A percentile compares a stretch with the other conserved stretches of the same genome.
phyloP scores from a whole-genome alignment of 371 early-diverging fungal species.

The Rhizopus arrhizus region DNA sequence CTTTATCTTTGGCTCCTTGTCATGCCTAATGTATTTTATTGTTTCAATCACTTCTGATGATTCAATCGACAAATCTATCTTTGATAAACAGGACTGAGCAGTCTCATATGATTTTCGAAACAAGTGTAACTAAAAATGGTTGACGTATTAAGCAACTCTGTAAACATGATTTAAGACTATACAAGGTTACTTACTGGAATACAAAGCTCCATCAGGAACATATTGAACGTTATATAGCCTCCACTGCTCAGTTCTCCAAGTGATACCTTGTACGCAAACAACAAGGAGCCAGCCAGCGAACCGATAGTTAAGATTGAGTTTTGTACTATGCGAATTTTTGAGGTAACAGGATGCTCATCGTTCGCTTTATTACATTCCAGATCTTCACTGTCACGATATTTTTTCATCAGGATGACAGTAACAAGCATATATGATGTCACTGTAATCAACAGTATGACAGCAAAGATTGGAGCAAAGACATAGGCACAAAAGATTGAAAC shows the following conservation, averaged over 20 bases:
- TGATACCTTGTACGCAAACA: conserved; percentile 3
- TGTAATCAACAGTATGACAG: conserved; percentile 78
- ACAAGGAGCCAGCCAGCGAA: not conserved
- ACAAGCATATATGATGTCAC: conserved; percentile 80
- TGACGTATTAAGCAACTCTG: not conserved
- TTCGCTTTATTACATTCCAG: too few species aligned
- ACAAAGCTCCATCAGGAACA: not conserved
- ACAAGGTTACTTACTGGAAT: not conserved
- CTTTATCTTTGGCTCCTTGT: not conserved
- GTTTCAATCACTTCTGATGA: not conserved
- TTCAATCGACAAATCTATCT: not conserved
- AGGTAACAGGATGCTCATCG: not conserved
- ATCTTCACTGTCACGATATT: not conserved
- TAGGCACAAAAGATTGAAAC: conserved; percentile 72
- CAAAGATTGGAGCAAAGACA: conserved; percentile 76
- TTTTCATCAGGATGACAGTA: conserved; percentile 83
- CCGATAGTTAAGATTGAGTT: not conserved
- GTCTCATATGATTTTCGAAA: not conserved
- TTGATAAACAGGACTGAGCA: not conserved
- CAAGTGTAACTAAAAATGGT: not conserved
- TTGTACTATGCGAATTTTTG: not conserved
- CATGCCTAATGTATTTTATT: not conserved
- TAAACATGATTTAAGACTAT: not conserved
- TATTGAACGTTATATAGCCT: not conserved
- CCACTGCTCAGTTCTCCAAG: not conserved